A percentile compares a stretch with the other conserved stretches of the same genome.
phyloP scores from a whole-genome alignment of 2,329 filamentous ascomycete species.

The Fusarium setosum region DNA sequence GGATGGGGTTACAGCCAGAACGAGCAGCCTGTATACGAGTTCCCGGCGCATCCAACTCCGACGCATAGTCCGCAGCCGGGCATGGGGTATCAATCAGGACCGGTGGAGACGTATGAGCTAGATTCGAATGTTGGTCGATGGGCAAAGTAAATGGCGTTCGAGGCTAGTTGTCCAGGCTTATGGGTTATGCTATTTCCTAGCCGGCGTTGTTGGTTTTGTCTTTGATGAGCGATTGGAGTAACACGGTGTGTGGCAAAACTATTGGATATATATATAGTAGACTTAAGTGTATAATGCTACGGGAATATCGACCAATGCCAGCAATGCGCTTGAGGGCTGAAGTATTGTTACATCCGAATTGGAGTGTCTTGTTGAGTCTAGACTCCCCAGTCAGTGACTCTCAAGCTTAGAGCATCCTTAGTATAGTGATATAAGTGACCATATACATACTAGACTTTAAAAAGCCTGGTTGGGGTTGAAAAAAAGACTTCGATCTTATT shows the following conservation, averaged over 20 bases:
- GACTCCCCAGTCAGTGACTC: too few relatives aligned
- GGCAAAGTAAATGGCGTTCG: constrained; percentile 5
- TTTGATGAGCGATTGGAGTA: constrained; percentile 1
- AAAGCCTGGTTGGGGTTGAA: too few relatives aligned
- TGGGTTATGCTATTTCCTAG: constrained; percentile 6
- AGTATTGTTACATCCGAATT: too few relatives aligned
- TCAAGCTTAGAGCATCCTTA: too few relatives aligned
- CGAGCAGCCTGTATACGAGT: constrained; percentile 30
- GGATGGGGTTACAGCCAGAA: too few relatives aligned
- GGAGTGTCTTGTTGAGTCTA: too few relatives aligned
- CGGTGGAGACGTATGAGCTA: constrained; percentile 48
- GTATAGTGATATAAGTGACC: too few relatives aligned
- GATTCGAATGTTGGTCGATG: constrained; percentile 34
- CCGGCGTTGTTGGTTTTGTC: constrained; percentile 18
- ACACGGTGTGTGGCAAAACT: neutral
- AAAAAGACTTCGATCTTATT: too few relatives aligned
- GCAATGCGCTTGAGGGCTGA: too few relatives aligned
- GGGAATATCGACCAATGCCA: too few relatives aligned
- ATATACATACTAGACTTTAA: too few relatives aligned
- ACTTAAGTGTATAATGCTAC: neutral
- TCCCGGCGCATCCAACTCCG: constrained; percentile 15
- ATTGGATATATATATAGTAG: neutral
- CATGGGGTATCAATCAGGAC: constrained; percentile 50
- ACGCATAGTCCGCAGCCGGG: constrained; percentile 28
- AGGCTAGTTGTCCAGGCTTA: neutral